These are phyloP conservation scores for Epicoccum nigrum DNA, from an alignment of 2,329 filamentous ascomycete genomes.

Conservation along the genomic window DNA sequence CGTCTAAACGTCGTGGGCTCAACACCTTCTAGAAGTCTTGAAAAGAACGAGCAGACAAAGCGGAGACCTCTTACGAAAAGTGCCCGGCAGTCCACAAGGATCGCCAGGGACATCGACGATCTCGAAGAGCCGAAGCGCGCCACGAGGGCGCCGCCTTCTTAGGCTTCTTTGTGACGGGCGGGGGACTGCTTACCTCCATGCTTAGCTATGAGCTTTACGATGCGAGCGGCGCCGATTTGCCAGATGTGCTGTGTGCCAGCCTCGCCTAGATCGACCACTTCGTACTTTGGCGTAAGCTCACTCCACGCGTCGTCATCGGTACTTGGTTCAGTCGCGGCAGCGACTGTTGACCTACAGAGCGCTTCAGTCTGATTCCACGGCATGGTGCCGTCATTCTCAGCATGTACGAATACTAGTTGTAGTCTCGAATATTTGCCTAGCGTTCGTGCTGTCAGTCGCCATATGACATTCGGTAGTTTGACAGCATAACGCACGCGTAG, in stretches of 20 bases:
- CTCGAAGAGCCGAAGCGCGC: conserved; percentile 14
- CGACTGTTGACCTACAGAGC: conserved; percentile 37
- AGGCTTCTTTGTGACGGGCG: conserved; percentile 14
- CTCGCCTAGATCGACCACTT: conserved; percentile 41
- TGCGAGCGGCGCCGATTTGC: conserved; percentile 29
- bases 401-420: conserved; percentile 42
- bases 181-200: conserved; percentile 42
- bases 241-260: conserved; percentile 43
- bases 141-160: conserved; percentile 11
- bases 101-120: conserved; percentile 15
- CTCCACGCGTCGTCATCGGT: conserved; percentile 19
- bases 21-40: not conserved
- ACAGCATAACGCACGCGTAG: not conserved
- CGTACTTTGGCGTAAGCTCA: conserved; percentile 18
- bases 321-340: conserved; percentile 27
- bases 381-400: conserved; percentile 44
- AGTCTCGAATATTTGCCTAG: conserved; percentile 22
- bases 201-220: conserved; percentile 45
- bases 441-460: conserved; percentile 4
- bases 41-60: not conserved
- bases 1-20: not conserved
- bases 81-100: not conserved
- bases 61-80: not conserved
- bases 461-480: not conserved
- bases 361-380: conserved; percentile 44